A percentile compares a stretch with the other conserved stretches of the same genome.
These are phyloP conservation scores for Eleusine indica DNA, from an alignment of 176 grass and related monocot genomes.

Conservation along the genomic window DNA sequence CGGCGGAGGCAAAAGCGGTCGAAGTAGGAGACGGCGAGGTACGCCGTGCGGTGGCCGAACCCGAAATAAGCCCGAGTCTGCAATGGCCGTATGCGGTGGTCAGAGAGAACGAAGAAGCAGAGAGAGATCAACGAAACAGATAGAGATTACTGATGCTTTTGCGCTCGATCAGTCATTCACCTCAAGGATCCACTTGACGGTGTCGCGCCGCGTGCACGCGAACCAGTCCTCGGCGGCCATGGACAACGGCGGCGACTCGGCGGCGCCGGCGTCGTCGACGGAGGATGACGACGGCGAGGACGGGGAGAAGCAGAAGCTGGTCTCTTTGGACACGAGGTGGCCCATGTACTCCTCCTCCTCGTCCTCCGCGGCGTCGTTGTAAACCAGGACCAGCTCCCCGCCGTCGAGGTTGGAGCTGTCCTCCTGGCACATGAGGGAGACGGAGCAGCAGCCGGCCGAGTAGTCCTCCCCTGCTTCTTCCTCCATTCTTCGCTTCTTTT, in stretches of 20 bases:
- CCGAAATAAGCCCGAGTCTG: constrained; percentile 69
- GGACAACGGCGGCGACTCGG: constrained; percentile 5
- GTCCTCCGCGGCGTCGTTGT: not conserved
- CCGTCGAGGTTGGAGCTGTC: constrained; percentile 54
- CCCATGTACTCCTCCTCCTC: constrained; percentile 68
- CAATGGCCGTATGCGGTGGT: constrained; percentile 17
- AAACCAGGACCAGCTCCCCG: not conserved
- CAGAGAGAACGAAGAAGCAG: not conserved
- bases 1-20: constrained; percentile 79
- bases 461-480: constrained; percentile 44
- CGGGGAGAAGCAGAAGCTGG: constrained; percentile 39
- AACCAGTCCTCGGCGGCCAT: constrained; percentile 55
- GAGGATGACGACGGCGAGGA: constrained; percentile 1
- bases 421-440: constrained; percentile 86
- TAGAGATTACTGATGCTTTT: not conserved
- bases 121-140: not conserved
- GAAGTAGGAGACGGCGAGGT: constrained; percentile 71
- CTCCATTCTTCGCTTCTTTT: constrained; percentile 11
- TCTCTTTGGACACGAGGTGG: constrained; percentile 73
- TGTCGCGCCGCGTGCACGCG: constrained; percentile 41
- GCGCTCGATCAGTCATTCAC: constrained; percentile 35
- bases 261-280: not conserved
- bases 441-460: constrained; percentile 27
- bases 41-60: constrained; percentile 74
- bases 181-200: constrained; percentile 73